Conservation (phyloP, 164 flowering plant genomes). For the Piper longum region DNA sequence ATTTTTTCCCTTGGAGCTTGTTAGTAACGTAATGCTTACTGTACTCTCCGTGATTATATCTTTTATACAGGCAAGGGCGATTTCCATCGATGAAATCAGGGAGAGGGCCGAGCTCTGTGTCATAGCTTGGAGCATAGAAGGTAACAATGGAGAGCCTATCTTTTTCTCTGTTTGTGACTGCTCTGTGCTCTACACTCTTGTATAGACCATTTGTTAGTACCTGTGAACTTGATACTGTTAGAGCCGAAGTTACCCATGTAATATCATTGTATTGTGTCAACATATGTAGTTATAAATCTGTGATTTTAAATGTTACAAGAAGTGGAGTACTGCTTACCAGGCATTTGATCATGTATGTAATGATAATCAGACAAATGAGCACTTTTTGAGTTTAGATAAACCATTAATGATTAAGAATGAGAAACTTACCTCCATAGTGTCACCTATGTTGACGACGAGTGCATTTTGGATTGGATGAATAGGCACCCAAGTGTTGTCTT, state of each 20-base stretch:
- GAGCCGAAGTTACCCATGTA: too few species aligned
- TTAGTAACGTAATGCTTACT: slow-evolving; percentile 61
- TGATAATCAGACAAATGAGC: background rate
- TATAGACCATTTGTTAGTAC: slow-evolving; percentile 85
- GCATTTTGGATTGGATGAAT: slow-evolving; percentile 61
- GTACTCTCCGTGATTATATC: slow-evolving; percentile 87
- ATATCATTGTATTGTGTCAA: too few species aligned
- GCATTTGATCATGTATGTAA: background rate
- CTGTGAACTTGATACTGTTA: slow-evolving; percentile 18
- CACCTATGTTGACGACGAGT: slow-evolving; percentile 82
- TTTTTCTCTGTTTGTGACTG: slow-evolving; percentile 56
- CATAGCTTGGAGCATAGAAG: slow-evolving; percentile 84
- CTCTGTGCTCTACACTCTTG: slow-evolving; percentile 91
- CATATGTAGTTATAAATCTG: too few species aligned
- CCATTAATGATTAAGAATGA: background rate
- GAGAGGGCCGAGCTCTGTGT: slow-evolving; percentile 64
- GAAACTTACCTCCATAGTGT: slow-evolving; percentile 61
- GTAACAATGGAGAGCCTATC: slow-evolving; percentile 81
- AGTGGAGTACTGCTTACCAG: background rate
- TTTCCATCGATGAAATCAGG: slow-evolving; percentile 40
- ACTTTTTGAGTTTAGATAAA: background rate
- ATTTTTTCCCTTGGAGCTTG: slow-evolving; percentile 77
- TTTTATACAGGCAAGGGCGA: slow-evolving; percentile 52
- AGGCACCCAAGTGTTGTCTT: slow-evolving; percentile 56
- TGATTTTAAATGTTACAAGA: background rate